phyloP scores from a whole-genome alignment of 768 basidiomycete species.

The Lenzites betulinus region DNA sequence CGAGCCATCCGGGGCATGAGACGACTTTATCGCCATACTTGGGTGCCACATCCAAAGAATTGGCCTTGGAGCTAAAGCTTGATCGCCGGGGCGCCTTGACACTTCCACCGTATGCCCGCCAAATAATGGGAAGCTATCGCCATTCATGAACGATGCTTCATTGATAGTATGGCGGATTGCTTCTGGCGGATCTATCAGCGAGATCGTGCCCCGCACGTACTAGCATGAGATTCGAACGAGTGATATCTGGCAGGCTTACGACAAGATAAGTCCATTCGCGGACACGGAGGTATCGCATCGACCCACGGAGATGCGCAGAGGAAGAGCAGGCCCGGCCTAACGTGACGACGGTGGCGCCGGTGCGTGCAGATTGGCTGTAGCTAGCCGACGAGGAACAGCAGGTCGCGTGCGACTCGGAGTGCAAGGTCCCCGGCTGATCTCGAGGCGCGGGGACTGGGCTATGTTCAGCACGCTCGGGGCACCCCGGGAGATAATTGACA shows the following conservation, averaged over 20 bases:
- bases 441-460: not conserved
- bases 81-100: not conserved
- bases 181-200: not conserved
- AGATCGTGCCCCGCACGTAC: not conserved
- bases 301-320: not conserved
- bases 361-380: conserved; percentile 1
- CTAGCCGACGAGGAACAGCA: conserved; percentile 2
- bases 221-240: not conserved
- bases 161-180: not conserved
- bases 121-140: not conserved
- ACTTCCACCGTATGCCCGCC: not conserved
- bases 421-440: no score
- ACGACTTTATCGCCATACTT: no score
- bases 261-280: not conserved
- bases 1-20: no score
- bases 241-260: not conserved
- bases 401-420: no score
- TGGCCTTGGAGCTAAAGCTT: no score
- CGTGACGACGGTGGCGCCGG: conserved; percentile 7
- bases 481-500: not conserved
- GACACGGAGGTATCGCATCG: not conserved
- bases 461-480: not conserved
- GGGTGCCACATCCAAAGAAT: no score
- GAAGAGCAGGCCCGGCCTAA: not conserved
- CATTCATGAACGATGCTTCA: not conserved